Percentiles rank a stretch among this genome's conserved stretches.
Evolutionary conservation across 2,329 filamentous ascomycete species (phyloP).

Genomic region (Didymella arachidicola): DNA sequence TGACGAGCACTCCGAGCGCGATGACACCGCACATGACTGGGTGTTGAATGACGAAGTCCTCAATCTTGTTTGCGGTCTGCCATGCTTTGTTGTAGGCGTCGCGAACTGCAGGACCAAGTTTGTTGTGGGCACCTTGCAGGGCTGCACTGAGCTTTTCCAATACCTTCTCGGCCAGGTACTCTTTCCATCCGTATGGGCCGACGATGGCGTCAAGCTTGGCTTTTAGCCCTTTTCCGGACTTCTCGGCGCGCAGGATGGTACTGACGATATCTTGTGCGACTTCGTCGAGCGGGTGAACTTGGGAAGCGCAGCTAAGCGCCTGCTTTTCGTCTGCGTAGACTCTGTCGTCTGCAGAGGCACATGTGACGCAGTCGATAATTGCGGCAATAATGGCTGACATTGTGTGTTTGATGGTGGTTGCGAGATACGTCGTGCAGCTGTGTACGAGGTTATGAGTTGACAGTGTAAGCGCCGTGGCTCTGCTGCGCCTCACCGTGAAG

Average conservation of each 20-base stretch:
- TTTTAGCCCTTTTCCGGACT: conserved; percentile 27
- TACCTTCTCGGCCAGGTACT: conserved; percentile 40
- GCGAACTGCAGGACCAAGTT: conserved; percentile 34
- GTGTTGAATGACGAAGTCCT: conserved; percentile 43
- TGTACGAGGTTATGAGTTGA: background rate
- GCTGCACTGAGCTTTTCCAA: conserved; percentile 38
- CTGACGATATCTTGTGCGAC: conserved; percentile 31
- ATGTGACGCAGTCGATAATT: conserved; percentile 4
- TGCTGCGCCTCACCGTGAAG: conserved; percentile 7
- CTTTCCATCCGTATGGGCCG: conserved; percentile 39
- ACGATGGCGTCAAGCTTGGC: conserved; percentile 39
- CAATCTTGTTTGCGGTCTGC: conserved; percentile 30
- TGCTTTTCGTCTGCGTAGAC: conserved; percentile 27
- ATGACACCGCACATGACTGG: conserved; percentile 41
- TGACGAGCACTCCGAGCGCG: conserved; percentile 41
- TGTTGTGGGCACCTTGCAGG: conserved; percentile 32
- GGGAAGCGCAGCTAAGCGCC: conserved; percentile 4
- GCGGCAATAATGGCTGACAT: conserved; percentile 7
- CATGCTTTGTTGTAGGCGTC: conserved; percentile 37
- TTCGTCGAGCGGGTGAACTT: conserved; percentile 19
- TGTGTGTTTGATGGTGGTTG: background rate
- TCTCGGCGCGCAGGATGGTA: conserved; percentile 27
- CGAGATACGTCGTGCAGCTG: background rate
- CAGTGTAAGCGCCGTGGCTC: conserved; percentile 9
- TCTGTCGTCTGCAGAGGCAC: background rate